Conservation (phyloP, 805 yeast genomes). For the Scheffersomyces amazonensis region DNA sequence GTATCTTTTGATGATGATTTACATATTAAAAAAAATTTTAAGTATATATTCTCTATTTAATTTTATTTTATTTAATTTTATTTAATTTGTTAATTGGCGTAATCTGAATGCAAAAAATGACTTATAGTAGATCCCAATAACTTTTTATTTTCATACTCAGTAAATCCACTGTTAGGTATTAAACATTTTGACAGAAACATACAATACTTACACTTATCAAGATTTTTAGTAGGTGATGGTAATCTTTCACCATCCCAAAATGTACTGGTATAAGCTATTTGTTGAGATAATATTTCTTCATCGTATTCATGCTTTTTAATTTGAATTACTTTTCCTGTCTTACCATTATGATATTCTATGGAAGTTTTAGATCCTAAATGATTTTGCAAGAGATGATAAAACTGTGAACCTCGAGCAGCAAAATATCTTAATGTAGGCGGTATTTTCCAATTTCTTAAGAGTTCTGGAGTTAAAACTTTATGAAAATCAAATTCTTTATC, state of each 20-base stretch:
- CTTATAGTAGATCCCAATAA: slow-evolving; percentile 5
- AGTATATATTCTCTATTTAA: not conserved
- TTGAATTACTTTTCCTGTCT: slow-evolving; percentile 33
- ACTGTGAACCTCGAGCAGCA: slow-evolving; percentile 52
- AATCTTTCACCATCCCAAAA: slow-evolving; percentile 61
- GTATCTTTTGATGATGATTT: slow-evolving; percentile 24
- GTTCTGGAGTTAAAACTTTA: slow-evolving; percentile 16
- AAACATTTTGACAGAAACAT: slow-evolving; percentile 39
- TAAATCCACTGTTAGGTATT: slow-evolving; percentile 15
- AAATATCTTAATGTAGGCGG: slow-evolving; percentile 58
- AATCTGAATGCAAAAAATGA: slow-evolving; percentile 5
- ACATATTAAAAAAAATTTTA: slow-evolving; percentile 13
- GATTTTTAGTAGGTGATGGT: slow-evolving; percentile 44
- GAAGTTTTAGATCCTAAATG: slow-evolving; percentile 39
- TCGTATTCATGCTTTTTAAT: slow-evolving; percentile 39
- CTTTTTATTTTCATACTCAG: not conserved
- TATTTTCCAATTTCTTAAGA: slow-evolving; percentile 44
- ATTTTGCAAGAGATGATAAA: slow-evolving; percentile 32
- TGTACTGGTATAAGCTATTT: slow-evolving; percentile 31
- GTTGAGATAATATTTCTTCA: slow-evolving; percentile 19
- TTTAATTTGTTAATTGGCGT: not conserved
- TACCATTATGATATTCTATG: slow-evolving; percentile 50
- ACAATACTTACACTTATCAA: slow-evolving; percentile 51
- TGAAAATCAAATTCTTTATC: slow-evolving; percentile 13
- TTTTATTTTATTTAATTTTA: not conserved